A percentile compares a stretch with the other conserved stretches of the same genome.
phyloP scores from a whole-genome alignment of 2,329 filamentous ascomycete species.

The Pyrenophora tritici-repentis region DNA sequence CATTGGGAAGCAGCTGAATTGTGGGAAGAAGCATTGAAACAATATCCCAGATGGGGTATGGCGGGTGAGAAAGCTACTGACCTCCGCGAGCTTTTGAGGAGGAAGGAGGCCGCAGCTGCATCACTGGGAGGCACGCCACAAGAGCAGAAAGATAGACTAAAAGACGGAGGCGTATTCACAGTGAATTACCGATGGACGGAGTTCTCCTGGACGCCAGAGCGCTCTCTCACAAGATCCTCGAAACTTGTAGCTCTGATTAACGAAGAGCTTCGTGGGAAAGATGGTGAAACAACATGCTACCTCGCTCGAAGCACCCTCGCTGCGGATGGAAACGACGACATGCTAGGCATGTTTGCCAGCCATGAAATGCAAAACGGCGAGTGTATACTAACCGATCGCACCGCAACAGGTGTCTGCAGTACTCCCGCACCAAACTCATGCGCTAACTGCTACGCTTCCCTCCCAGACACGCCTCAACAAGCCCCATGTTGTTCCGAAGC shows the following conservation, averaged over 20 bases:
- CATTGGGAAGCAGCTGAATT: slow-evolving; percentile 23
- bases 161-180: slow-evolving; percentile 20
- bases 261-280: neutral
- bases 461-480: slow-evolving; percentile 18
- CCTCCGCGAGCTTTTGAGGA: slow-evolving; percentile 8
- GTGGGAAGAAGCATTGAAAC: slow-evolving; percentile 6
- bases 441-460: slow-evolving; percentile 28
- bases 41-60: neutral
- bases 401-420: slow-evolving; percentile 22
- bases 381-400: slow-evolving; percentile 20
- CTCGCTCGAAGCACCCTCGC: slow-evolving; percentile 9
- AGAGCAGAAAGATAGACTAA: slow-evolving; percentile 18
- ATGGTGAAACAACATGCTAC: slow-evolving; percentile 1
- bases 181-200: slow-evolving; percentile 22
- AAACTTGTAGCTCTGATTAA: slow-evolving; percentile 9
- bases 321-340: slow-evolving; percentile 1
- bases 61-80: slow-evolving; percentile 4
- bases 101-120: slow-evolving; percentile 16
- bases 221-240: slow-evolving; percentile 7
- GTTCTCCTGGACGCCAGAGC: slow-evolving; percentile 18
- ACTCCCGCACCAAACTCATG: slow-evolving; percentile 17
- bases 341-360: slow-evolving; percentile 18
- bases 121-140: slow-evolving; percentile 6
- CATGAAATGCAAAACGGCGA: slow-evolving; percentile 13
- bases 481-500: slow-evolving; percentile 21